A percentile compares a stretch with the other conserved stretches of the same genome.
phyloP scores from a whole-genome alignment of 257 asterid genomes.

The Rauvolfia tetraphylla region DNA sequence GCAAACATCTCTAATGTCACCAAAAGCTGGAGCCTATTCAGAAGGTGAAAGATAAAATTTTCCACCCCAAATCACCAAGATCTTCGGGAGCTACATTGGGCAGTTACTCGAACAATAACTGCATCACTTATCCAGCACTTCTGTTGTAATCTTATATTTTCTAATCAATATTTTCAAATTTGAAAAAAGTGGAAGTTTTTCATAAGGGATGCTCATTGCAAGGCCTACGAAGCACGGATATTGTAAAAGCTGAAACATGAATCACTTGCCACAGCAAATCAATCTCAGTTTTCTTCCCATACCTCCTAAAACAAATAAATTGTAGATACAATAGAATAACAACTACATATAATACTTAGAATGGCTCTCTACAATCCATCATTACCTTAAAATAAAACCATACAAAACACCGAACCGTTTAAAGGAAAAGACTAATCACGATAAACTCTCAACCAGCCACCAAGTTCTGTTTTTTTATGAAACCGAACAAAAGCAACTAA shows the following conservation, averaged over 20 bases:
- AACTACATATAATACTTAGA: neutral
- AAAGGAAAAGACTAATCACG: neutral
- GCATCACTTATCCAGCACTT: neutral
- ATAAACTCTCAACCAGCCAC: neutral
- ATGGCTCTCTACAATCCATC: neutral
- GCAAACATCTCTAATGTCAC: neutral
- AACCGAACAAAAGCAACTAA: neutral
- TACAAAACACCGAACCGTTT: neutral
- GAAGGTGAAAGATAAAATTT: neutral
- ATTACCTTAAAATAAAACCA: neutral
- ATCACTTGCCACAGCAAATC: neutral
- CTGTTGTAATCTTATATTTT: neutral
- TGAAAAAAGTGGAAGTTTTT: neutral
- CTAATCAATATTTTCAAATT: neutral
- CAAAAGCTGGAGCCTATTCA: neutral
- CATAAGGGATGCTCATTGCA: neutral
- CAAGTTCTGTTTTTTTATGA: neutral
- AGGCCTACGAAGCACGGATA: neutral
- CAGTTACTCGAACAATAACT: neutral
- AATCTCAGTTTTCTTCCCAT: neutral
- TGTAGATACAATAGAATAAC: neutral
- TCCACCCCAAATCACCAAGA: neutral
- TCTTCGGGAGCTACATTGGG: neutral
- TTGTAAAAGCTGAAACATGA: neutral
- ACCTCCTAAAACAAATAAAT: neutral